Base-by-base conservation (phyloP, 306 rosid genomes). In the Purshia tridentata region DNA sequence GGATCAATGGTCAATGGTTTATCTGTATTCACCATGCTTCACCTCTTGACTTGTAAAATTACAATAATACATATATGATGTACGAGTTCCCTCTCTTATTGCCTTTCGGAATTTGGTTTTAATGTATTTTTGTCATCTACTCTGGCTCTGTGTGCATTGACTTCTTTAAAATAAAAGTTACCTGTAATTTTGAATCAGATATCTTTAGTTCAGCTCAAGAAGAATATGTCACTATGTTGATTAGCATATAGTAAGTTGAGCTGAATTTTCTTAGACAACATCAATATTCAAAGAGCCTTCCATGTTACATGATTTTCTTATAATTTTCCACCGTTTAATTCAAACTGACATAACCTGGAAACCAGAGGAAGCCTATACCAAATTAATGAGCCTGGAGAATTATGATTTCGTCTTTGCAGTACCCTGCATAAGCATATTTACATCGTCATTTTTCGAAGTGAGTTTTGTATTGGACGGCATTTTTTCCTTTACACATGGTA, bases 21-120 rank as follows among this genome's bases (percentile, higher is more conserved):
- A 86, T 94, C 55, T 84, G 85, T 69, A 74, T 84, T 60, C 98
- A 93, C 83, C 98, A 93, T 81, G 97, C 96, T 84, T 93, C 97
- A 12, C 89, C 91, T 6, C 67, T 93, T 67, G 98, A 93, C 76
- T 70, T 90, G 64, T 93, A 81, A 87, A 80, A 47, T 64, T 7
- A 45, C 57, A 4, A 12, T 4, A 42, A 46, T 12, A 18, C 14
- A 29, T 35, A 0, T 40, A 41, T 7, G 44, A 41, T 19, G 13
- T 65, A 63, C 15, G 22, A 55, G 64, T 72, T 72, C 23, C 4
- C 14, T 11, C 75, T 44, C 49, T n/a, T 23, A 37, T 37, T 41
- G 41, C 23, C 20, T 39, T 39, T 8, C 8, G 19, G 20, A 15
- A 42, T 64, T 65, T 41, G 12, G 9, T 9, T 51, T 29, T 12